Evolutionary conservation across 1,284 basidiomycete species (phyloP).

Genomic region (Lignosus rhinocerotis): DNA sequence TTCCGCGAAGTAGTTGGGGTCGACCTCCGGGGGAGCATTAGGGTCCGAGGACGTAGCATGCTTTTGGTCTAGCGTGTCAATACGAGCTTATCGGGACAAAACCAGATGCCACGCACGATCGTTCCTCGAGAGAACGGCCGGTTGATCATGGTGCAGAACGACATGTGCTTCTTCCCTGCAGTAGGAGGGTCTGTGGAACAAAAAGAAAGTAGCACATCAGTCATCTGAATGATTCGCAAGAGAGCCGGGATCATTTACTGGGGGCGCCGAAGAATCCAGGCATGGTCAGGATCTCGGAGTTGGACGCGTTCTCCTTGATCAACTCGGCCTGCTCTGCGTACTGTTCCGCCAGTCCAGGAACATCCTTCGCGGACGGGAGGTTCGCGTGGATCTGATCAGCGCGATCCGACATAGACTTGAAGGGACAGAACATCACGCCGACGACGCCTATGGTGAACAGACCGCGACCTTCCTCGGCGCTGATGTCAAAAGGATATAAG

Average conservation of each 20-base stretch:
- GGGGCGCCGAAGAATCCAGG: slow-evolving; percentile 23
- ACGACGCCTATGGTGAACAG: slow-evolving; percentile 26
- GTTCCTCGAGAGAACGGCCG: slow-evolving; percentile 40
- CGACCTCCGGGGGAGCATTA: slow-evolving; percentile 39
- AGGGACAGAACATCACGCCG: slow-evolving; percentile 25
- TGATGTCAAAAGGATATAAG: not conserved
- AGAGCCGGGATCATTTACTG: slow-evolving; percentile 10
- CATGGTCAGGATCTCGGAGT: slow-evolving; percentile 28
- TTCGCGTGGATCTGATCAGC: slow-evolving; percentile 13
- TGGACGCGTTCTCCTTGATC: slow-evolving; percentile 21
- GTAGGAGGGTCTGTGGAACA: slow-evolving; percentile 22
- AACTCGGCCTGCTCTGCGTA: slow-evolving; percentile 33
- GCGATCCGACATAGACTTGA: slow-evolving; percentile 29
- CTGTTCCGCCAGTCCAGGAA: slow-evolving; percentile 31
- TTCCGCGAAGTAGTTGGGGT: slow-evolving; percentile 50
- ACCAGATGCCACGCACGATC: slow-evolving; percentile 21
- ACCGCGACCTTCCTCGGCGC: slow-evolving; percentile 27
- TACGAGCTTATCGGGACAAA: too few relatives aligned
- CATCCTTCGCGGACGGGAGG: not conserved
- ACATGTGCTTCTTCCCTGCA: slow-evolving; percentile 30
- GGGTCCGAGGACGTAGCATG: slow-evolving; percentile 43
- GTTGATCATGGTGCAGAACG: slow-evolving; percentile 32
- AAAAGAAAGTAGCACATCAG: not conserved
- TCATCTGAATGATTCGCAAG: too few relatives aligned
- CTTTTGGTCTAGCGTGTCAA: not conserved